Percentiles rank a stretch among this genome's conserved stretches.
Evolutionary conservation across 441 rosid genomes (phyloP).

Genomic region (Croton setiger): DNA sequence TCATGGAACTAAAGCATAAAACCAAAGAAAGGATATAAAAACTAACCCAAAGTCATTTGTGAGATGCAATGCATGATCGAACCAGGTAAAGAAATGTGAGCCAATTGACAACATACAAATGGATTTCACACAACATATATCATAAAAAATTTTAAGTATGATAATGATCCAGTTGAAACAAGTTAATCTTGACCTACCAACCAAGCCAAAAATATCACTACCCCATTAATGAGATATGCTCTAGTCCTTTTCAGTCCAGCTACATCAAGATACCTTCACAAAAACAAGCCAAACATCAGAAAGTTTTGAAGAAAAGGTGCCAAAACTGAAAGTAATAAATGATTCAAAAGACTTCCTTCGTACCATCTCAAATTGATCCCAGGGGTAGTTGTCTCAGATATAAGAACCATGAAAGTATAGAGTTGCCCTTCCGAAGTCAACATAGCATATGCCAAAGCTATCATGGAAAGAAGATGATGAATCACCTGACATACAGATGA

Average conservation of each 20-base stretch:
- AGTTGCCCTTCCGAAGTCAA: slow-evolving; percentile 42
- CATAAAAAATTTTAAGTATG: background rate
- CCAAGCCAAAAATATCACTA: slow-evolving; percentile 51
- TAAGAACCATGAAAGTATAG: slow-evolving; percentile 40
- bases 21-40: background rate
- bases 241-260: slow-evolving; percentile 57
- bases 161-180: background rate
- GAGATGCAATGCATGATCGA: background rate
- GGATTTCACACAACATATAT: background rate
- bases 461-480: slow-evolving; percentile 40
- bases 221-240: slow-evolving; percentile 51
- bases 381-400: slow-evolving; percentile 48
- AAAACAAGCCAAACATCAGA: background rate
- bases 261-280: slow-evolving; percentile 43
- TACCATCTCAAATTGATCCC: slow-evolving; percentile 51
- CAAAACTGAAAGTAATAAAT: background rate
- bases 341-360: background rate
- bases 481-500: slow-evolving; percentile 32
- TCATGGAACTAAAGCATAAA: background rate
- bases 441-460: slow-evolving; percentile 40
- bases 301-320: background rate
- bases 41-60: background rate
- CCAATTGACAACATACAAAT: background rate
- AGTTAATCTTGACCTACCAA: slow-evolving; percentile 33
- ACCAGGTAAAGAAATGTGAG: background rate